Conservation (phyloP, 768 basidiomycete genomes). For the Hypsizygus marmoreus region DNA sequence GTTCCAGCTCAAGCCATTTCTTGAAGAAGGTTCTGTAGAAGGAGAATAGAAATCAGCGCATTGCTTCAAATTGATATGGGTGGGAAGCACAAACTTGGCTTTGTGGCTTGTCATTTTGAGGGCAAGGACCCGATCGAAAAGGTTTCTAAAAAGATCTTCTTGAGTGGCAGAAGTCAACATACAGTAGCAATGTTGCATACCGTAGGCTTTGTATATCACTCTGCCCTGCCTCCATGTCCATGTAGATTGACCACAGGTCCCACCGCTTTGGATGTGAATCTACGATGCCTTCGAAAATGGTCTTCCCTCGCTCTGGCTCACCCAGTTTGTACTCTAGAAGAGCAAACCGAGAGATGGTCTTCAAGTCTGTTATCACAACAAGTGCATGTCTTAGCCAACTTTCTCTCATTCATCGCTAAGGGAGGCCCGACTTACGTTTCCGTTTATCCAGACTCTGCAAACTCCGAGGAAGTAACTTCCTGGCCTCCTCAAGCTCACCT, state of each 20-base stretch:
- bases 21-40: conserved; percentile 86
- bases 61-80: conserved; percentile 4
- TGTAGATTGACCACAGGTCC: conserved; percentile 95
- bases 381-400: neutral
- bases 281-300: conserved; percentile 94
- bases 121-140: conserved; percentile 84
- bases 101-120: conserved; percentile 93
- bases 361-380: conserved; percentile 65
- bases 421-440: conserved; percentile 85
- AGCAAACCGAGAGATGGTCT: conserved; percentile 94
- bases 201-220: conserved; percentile 77
- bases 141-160: conserved; percentile 49
- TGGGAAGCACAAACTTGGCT: conserved; percentile 73
- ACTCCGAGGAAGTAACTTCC: conserved; percentile 83
- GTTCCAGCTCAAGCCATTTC: conserved; percentile 92
- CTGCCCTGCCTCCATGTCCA: conserved; percentile 91
- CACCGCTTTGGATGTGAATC: conserved; percentile 95
- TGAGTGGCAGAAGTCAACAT: neutral
- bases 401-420: too few relatives aligned
- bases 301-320: conserved; percentile 92
- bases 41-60: conserved; percentile 13
- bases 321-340: conserved; percentile 94
- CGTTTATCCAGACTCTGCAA: conserved; percentile 90
- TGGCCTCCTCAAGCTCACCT: conserved; percentile 75
- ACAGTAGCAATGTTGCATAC: conserved; percentile 37